Evolutionary conservation across 1,139 yeast species (phyloP), one percentile per base, ranked within the genome.

Genomic region (Zygosaccharomyces sapae): DNA sequence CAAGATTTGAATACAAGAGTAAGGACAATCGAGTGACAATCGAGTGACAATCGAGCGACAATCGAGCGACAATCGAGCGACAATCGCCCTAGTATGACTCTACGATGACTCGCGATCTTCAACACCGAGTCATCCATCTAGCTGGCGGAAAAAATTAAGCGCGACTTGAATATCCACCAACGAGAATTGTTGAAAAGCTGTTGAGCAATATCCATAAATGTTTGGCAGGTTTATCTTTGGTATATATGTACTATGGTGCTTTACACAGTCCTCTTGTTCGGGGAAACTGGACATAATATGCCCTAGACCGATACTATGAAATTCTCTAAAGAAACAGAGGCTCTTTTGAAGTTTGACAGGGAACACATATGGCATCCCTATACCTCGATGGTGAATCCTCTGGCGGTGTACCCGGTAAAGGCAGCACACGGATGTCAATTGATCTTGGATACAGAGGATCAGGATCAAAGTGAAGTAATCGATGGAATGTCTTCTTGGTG

Each of bases 401-500:
- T 62, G 35, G 57, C 60, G 4, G 66, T 66, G 12, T 63, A 55
- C 40, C 62, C 63, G 6, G 67, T 66, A 6, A 55, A 55, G 18
- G 55, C 62, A 3, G 66, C 69, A 0, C 37, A 49, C 5, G 69
- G 66, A 3, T 58, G 56, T 12, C 46, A 49, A 19, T 47, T 66
- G 8, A 53, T 55, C 2, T 42, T 65, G 5, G 56, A 56, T 2
- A 34, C 43, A 1, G 46, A 50, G 2, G 22, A 34, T 10, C 18
- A 24, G 4, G 30, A 9, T 27, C n/a, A 27, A 27, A 46, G 51
- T 22, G 41, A 38, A 5, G 39, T 65, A 3, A 54, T 65, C 24
- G 70, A 65, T 43, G 70, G 66, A 8, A 66, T 66, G 69, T 63
- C 69, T 8, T 66, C 69, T 2, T 66, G 70, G 69, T 66, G 69